Base-by-base conservation (phyloP, 768 basidiomycete species). In the Crucibulum laeve region DNA sequence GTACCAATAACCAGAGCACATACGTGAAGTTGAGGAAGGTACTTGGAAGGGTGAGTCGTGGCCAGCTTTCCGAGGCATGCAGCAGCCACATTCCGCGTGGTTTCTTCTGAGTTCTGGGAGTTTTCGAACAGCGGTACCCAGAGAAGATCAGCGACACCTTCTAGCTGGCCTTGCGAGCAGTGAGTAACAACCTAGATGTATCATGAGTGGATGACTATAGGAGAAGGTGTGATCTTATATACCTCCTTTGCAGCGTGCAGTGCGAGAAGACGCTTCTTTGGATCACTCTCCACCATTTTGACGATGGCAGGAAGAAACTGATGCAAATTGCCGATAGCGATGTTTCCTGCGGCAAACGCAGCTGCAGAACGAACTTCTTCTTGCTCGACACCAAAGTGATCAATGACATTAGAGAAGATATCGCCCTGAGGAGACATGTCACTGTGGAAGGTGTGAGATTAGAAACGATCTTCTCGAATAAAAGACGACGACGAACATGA, bases 11-110 rank as follows among this genome's bases (percentile, higher is more conserved):
- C 28, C 19, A 7, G 28, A 38, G 5, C 4, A 65, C 79, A 49
- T 58, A 88, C 89, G 56, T 97, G 93, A 7, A 99, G 79, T 55
- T 96, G 91, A 2, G 92, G 91, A 14, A 98, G 73, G 61, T 95
- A 99, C 53, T 82, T 83, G 0, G 84, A 81, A 3, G 96, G 93
- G 45, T 93, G 87, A 0, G 91, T 88, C 0, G 89, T 90, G 0
- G 93, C 94, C 23, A 99, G 73, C 63, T 97, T 96, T 25, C 96
- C 96, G 14, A 99, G 76, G 59, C 94, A 97, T 2, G 95, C 94
- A 36, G 96, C 93, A 19, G 94, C 91, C 26, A 97, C 91, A 57
- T 96, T 97, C 39, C 94, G 73, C 1, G 91, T 87, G 5, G 87
- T 87, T 64, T 97, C 95, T 48, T 95, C 95, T 13, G 87, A 77